Percentiles rank a stretch among this genome's conserved stretches.
phyloP scores from a whole-genome alignment of 1,139 yeast genomes.

The Saccharomyces pastorianus region DNA sequence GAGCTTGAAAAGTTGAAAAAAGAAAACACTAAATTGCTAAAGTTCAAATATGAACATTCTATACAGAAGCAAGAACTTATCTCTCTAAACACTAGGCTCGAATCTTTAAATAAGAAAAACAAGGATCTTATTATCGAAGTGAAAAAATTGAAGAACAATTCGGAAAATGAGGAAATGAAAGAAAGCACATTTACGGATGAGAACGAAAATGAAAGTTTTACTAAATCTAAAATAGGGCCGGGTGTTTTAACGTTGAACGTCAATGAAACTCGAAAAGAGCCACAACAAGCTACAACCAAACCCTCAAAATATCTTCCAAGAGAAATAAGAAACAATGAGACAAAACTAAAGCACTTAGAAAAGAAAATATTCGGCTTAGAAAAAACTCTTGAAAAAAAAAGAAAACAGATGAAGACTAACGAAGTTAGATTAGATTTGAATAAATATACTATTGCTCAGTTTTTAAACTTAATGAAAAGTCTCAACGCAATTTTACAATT shows the following conservation, averaged over 20 bases:
- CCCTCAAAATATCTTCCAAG: background rate
- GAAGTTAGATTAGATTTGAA: background rate
- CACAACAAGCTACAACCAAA: background rate
- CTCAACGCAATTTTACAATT: background rate
- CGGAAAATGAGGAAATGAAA: background rate
- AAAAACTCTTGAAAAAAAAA: slow-evolving; percentile 1
- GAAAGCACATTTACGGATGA: background rate
- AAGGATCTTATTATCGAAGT: background rate
- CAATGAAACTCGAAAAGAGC: background rate
- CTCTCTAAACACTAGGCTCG: background rate
- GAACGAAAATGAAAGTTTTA: background rate
- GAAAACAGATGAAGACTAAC: background rate
- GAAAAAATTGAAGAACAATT: background rate
- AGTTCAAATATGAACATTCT: background rate
- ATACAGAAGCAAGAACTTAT: background rate
- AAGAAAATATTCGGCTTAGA: background rate
- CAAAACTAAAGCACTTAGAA: background rate
- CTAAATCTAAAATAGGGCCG: background rate
- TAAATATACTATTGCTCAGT: background rate
- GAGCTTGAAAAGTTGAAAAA: background rate
- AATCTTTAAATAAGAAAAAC: background rate
- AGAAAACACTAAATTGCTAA: background rate
- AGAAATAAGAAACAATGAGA: background rate
- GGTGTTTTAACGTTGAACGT: background rate
- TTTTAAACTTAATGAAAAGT: background rate